phyloP scores from a whole-genome alignment of 768 basidiomycete species.

The Calvatia gigantea region DNA sequence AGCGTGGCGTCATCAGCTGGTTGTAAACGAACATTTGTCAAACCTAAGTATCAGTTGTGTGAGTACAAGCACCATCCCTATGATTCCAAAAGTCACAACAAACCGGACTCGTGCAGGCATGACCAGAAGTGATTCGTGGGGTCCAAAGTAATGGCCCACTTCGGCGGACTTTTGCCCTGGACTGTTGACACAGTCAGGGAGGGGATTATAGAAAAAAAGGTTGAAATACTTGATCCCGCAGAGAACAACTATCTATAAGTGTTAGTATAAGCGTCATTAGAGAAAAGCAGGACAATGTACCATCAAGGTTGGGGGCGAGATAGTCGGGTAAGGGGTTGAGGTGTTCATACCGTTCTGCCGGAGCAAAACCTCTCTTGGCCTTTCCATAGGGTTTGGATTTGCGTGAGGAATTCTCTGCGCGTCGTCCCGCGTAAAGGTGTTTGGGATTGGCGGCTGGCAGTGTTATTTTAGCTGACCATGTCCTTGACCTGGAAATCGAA shows the following conservation, averaged over 20 bases:
- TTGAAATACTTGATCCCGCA: constrained; percentile 84
- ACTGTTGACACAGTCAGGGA: constrained; percentile 27
- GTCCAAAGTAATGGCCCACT: constrained; percentile 77
- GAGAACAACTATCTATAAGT: constrained; percentile 56
- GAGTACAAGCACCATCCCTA: not conserved
- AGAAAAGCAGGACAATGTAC: constrained; percentile 31
- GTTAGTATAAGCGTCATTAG: not conserved
- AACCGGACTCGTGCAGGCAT: constrained; percentile 66
- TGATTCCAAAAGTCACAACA: constrained; percentile 8
- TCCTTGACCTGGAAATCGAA: not conserved
- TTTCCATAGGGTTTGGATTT: constrained; percentile 19
- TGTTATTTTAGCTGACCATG: not conserved
- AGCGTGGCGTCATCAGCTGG: constrained; percentile 61
- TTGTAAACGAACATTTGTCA: constrained; percentile 49
- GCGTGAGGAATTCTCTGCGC: not conserved
- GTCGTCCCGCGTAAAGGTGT: not conserved
- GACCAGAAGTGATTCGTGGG: constrained; percentile 83
- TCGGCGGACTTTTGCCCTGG: constrained; percentile 67
- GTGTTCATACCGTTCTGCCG: constrained; percentile 51
- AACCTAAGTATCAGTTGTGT: constrained; percentile 42
- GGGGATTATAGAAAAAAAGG: not conserved
- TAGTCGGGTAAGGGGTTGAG: constrained; percentile 50
- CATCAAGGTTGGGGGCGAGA: constrained; percentile 44
- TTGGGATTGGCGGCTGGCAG: not conserved
- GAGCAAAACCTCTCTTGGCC: constrained; percentile 41